Base-by-base conservation (phyloP, 305 asterid genomes). In the Ajuga reptans region DNA sequence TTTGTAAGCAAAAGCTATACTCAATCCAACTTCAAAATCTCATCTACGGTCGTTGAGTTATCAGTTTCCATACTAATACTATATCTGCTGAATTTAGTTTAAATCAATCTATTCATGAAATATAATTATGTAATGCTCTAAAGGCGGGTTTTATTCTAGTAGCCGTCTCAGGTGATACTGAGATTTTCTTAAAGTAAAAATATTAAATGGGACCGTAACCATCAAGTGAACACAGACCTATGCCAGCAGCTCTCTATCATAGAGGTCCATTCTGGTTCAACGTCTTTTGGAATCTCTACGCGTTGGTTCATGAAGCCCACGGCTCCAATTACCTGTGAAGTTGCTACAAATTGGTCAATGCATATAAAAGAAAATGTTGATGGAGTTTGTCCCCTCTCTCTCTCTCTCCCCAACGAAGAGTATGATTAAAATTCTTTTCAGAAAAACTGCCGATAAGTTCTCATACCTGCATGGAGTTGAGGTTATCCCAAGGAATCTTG, bases 381-480 rank as follows among this genome's bases (percentile, higher is more conserved):
- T 1, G 5, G 9, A 0, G 21, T 43, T 15, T 10, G 41, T 36
- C 41, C 9, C 5, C 41, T 36, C 64, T 58, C 6, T 37, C 29
- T 58, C 27, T 34, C 27, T 34, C 54, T 15, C 24, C 9, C 2
- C 27, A 21, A 21, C 27, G 2, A 0, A 21, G 27, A 36, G 9
- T 36, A 36, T 6, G 5, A 9, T 31, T 56, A 0, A 31, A 29
- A 56, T 29, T 4, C 12, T 17, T 11, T 31, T 47, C 36, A 4
- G 0, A 42, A 71, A 15, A 14, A 16, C 60, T 31, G 46, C 71
- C 16, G 31, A 16, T n/a, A n/a, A n/a, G n/a, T n/a, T n/a, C n/a
- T n/a, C n/a, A n/a, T 77, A 93, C 99, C 99, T 90, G 99, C 94
- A 93, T 85, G 37, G 96, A 81, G 70, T 87, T 89, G 81, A 93